Evolutionary conservation across 2,329 filamentous ascomycete genomes (phyloP).

Genomic region (Calycina marina): DNA sequence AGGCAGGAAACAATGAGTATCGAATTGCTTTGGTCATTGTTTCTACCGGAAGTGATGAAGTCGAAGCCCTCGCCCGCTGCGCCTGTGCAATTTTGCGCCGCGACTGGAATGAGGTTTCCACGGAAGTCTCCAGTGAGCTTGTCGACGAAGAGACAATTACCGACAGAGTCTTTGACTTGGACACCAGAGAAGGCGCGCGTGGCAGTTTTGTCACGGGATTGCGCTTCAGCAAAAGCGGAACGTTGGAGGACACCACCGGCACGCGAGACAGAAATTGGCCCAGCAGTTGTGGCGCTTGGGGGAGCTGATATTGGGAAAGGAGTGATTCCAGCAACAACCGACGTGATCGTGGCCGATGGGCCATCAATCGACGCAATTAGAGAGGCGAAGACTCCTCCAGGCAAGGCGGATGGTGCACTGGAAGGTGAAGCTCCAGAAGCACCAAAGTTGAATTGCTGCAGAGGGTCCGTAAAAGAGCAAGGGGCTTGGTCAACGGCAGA

Average conservation of each 20-base stretch:
- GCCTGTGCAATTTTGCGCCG: conserved; percentile 26
- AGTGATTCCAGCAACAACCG: no score
- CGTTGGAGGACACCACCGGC: conserved; percentile 2
- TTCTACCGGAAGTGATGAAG: conserved; percentile 32
- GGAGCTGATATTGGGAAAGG: no score
- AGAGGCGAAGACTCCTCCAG: no score
- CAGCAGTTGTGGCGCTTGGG: conserved; percentile 1
- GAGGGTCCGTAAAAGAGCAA: conserved; percentile 27
- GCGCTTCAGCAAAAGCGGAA: conserved; percentile 28
- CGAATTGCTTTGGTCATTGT: conserved; percentile 16
- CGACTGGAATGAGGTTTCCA: conserved; percentile 29
- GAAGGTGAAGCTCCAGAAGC: conserved; percentile 21
- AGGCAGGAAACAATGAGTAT: not conserved
- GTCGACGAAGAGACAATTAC: conserved; percentile 29
- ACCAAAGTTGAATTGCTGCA: conserved; percentile 29
- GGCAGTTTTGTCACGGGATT: conserved; percentile 27
- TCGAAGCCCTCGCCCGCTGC: conserved; percentile 29
- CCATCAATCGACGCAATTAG: no score
- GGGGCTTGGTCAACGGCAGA: conserved; percentile 29
- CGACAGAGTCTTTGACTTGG: conserved; percentile 27
- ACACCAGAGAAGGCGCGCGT: conserved; percentile 26
- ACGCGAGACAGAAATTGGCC: conserved; percentile 1
- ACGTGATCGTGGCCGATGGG: no score
- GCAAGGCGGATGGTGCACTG: no score
- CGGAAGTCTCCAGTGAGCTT: conserved; percentile 31